Base-by-base conservation (phyloP, 1,284 basidiomycete species). In the Ceratorhiza oryzae-sativae region DNA sequence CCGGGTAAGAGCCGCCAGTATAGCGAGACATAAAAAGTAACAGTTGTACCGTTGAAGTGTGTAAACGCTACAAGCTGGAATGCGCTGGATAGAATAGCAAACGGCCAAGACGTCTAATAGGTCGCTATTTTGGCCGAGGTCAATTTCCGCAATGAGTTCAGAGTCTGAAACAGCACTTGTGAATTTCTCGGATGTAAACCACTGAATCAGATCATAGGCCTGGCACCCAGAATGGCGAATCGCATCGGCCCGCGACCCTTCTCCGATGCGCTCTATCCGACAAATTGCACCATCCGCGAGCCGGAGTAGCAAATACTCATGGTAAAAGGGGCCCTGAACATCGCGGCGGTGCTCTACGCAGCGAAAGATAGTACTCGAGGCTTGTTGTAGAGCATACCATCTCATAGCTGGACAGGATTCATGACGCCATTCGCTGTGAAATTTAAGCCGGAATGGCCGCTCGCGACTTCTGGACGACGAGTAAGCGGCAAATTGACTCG, bases 21-120 rank as follows among this genome's bases (percentile, higher is more conserved):
- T 18, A 12, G 53, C 34, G 5, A 23, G 15, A 13, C 53, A 56
- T 13, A 56, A 32, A 20, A 56, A 56, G 53, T 56, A 56, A 20
- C 53, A 56, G 53, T 56, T 56, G 53, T 56, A 56, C 12, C 53
- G 53, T 15, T 56, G 53, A 32, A 56, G 34, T 2, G 53, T 56
- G 12, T 56, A 56, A 2, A 56, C 48, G 27, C 53, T 32, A 20
- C 53, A 36, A 23, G 13, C 27, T 15, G 2, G 6, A 15, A 2
- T 56, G 25, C 34, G 18, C 27, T 56, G 53, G 1, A 56, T 56
- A 9, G 53, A 56, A 30, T 56, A 56, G 53, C 53, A 56, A 2
- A 56, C 12, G 3, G 25, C 53, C 15, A 56, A 27, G 6, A 56
- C 34, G n/a, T 56, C 53, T 25, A 56, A 3, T 18, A 56, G 12